phyloP scores from a whole-genome alignment of 306 rosid genomes.

The Nissolia schottii region DNA sequence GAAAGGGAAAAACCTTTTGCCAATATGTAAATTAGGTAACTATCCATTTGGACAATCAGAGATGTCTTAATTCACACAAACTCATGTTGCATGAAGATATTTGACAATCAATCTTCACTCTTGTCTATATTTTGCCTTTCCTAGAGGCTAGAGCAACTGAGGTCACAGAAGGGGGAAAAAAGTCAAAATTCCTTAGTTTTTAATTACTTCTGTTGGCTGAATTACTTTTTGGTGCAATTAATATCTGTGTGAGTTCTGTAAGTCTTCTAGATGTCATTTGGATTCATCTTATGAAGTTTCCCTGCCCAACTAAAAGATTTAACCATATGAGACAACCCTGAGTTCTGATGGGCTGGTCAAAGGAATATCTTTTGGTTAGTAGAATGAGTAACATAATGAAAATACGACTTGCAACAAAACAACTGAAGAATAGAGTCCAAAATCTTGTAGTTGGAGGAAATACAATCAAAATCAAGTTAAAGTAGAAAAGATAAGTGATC shows the following conservation, averaged over 20 bases:
- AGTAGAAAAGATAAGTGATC: neutral
- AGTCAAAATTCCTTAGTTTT: neutral
- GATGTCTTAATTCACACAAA: neutral
- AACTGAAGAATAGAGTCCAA: neutral
- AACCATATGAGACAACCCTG: neutral
- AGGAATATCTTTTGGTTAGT: neutral
- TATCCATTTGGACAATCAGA: constrained; percentile 9
- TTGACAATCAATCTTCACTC: neutral
- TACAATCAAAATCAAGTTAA: neutral
- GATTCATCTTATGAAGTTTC: neutral
- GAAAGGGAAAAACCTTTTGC: constrained; percentile 75
- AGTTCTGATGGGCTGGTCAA: constrained; percentile 10
- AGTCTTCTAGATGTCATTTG: neutral
- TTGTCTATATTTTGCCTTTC: constrained; percentile 10
- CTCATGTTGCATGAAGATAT: neutral
- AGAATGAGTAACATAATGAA: neutral
- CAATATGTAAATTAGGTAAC: constrained; percentile 90
- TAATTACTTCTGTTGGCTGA: neutral
- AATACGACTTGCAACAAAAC: neutral
- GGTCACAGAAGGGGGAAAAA: constrained; percentile 22
- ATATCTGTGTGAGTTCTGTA: neutral
- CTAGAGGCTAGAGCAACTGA: constrained; percentile 11
- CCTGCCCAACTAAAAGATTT: neutral
- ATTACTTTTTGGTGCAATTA: neutral
- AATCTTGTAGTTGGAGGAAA: neutral